Evolutionary conservation across 108 stramenopile species (phyloP).

Genomic region (Phaeodactylum tricornutum): DNA sequence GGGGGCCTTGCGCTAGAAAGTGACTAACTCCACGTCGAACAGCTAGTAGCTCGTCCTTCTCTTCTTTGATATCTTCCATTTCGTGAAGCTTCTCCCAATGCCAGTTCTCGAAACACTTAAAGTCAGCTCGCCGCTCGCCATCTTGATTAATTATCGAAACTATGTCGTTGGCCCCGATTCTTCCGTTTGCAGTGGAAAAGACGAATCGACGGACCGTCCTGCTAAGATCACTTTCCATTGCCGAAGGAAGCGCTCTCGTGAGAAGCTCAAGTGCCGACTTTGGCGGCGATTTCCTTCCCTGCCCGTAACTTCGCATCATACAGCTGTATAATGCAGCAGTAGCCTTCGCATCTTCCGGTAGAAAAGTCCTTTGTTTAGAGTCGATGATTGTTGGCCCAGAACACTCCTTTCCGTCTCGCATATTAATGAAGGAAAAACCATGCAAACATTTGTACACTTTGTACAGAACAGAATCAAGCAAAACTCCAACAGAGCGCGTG

Average conservation of each 20-base stretch:
- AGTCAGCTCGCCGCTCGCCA: background rate
- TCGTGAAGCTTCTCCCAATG: constrained; percentile 3
- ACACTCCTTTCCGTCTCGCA: constrained; percentile 1
- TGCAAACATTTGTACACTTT: constrained; percentile 52
- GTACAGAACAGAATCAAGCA: constrained; percentile 47
- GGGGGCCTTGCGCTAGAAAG: constrained; percentile 36
- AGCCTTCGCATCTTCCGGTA: constrained; percentile 54
- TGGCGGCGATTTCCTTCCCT: constrained; percentile 47
- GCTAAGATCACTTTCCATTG: constrained; percentile 31
- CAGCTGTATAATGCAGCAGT: constrained; percentile 73
- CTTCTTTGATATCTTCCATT: constrained; percentile 11
- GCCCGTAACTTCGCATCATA: constrained; percentile 50
- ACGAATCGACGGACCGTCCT: constrained; percentile 39
- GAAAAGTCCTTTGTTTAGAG: no score
- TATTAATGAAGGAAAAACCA: constrained; percentile 39
- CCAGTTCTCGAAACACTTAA: background rate
- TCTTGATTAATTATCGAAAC: background rate
- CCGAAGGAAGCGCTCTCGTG: constrained; percentile 39
- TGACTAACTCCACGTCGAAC: constrained; percentile 30
- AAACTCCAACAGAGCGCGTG: constrained; percentile 34
- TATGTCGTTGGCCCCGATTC: constrained; percentile 4
- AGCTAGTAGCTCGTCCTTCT: constrained; percentile 12
- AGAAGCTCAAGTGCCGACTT: constrained; percentile 55
- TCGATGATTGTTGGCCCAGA: no score
- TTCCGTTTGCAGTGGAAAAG: constrained; percentile 31